Percentiles rank a stretch among this genome's conserved stretches.
phyloP scores from a whole-genome alignment of 352 stramenopile genomes.

The Elongisporangium undulatum region DNA sequence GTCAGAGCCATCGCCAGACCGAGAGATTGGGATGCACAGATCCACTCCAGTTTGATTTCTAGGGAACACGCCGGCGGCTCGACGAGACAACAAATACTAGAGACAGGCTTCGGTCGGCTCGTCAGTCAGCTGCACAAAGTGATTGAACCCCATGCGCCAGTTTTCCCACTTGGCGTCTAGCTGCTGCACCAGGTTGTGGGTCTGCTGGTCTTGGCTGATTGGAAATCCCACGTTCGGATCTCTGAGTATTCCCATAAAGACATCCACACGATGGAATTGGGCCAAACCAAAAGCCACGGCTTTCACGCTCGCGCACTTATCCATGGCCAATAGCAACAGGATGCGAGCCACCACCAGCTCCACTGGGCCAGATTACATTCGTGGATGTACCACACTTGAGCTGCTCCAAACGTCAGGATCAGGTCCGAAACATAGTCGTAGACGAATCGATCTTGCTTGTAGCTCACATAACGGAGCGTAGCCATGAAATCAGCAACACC shows the following conservation, averaged over 20 bases:
- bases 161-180: not conserved
- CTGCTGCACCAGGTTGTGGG: not conserved
- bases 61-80: not conserved
- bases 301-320: too few species aligned
- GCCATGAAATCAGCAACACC: constrained; percentile 23
- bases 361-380: not conserved
- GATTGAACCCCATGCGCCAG: not conserved
- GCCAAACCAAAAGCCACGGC: too few species aligned
- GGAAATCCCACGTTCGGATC: too few species aligned
- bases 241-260: too few species aligned
- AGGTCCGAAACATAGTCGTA: constrained; percentile 20
- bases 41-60: not conserved
- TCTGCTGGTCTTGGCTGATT: too few species aligned
- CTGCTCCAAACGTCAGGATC: constrained; percentile 21
- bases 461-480: constrained; percentile 9
- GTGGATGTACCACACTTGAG: constrained; percentile 15
- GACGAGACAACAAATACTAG: not conserved
- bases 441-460: constrained; percentile 12
- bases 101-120: not conserved
- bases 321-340: too few species aligned
- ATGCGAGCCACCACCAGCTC: too few species aligned
- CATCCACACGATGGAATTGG: too few species aligned
- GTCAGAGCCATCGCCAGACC: not conserved
- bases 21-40: not conserved
- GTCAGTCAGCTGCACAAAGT: not conserved